These are phyloP conservation scores for Juglanconis juglandina DNA, from an alignment of 2,329 filamentous ascomycete species.

Conservation along the genomic window DNA sequence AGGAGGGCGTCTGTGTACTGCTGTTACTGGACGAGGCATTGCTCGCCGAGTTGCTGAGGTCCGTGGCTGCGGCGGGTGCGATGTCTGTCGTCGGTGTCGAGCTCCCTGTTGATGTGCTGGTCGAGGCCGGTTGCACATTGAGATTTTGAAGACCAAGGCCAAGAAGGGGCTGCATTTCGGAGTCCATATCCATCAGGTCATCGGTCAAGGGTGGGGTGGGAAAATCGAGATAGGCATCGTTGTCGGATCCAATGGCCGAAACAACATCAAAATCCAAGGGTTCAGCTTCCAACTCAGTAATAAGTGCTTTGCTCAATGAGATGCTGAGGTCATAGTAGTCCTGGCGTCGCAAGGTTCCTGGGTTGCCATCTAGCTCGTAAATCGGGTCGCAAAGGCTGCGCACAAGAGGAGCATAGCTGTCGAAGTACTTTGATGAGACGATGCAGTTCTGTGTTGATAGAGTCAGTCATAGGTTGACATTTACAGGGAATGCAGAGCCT, in stretches of 20 bases:
- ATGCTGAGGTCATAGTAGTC: slow-evolving; percentile 42
- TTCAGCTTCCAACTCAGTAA: slow-evolving; percentile 26
- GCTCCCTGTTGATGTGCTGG: not conserved
- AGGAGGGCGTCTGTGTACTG: not conserved
- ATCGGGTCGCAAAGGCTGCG: slow-evolving; percentile 41
- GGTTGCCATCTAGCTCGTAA: slow-evolving; percentile 33
- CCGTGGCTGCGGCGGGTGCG: not conserved
- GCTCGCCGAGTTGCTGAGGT: not conserved
- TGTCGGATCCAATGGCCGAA: slow-evolving; percentile 4
- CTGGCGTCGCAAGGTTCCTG: slow-evolving; percentile 31
- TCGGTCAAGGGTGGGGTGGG: slow-evolving; percentile 13
- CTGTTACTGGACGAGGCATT: not conserved
- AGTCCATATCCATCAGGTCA: slow-evolving; percentile 9
- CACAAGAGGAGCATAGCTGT: slow-evolving; percentile 39
- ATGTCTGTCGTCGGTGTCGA: slow-evolving; percentile 10
- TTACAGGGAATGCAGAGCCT: not conserved
- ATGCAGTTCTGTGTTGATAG: slow-evolving; percentile 33
- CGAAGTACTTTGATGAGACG: slow-evolving; percentile 34
- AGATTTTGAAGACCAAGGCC: not conserved
- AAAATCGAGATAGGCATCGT: slow-evolving; percentile 12
- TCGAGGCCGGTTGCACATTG: not conserved
- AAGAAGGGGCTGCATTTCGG: slow-evolving; percentile 10
- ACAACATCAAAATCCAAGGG: slow-evolving; percentile 1
- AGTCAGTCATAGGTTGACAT: not conserved
- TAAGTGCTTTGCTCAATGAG: slow-evolving; percentile 37